These are phyloP conservation scores for Xylariaceae sp. DNA, from an alignment of 2,329 filamentous ascomycete genomes.

Conservation along the genomic window DNA sequence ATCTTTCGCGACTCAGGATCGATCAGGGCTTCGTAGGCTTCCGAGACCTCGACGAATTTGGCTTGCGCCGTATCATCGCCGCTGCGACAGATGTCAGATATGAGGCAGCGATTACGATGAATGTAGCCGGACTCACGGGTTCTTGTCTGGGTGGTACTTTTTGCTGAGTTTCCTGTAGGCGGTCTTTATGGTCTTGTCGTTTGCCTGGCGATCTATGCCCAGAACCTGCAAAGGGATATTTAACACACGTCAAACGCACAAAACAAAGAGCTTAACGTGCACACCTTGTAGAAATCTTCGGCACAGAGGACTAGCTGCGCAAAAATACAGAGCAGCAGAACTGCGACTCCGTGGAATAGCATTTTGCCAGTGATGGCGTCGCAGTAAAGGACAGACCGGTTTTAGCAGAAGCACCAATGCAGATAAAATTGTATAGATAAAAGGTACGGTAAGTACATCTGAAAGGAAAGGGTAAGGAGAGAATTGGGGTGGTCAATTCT, in stretches of 20 bases:
- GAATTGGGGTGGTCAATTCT: background rate
- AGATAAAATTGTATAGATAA: slow-evolving; percentile 1
- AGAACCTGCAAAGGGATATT: slow-evolving; percentile 55
- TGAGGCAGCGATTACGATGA: background rate
- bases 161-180: slow-evolving; percentile 91
- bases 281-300: slow-evolving; percentile 77
- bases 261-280: slow-evolving; percentile 4
- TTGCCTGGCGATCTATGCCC: slow-evolving; percentile 72
- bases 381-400: background rate
- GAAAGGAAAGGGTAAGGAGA: background rate
- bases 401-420: slow-evolving; percentile 3
- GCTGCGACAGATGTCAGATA: slow-evolving; percentile 36
- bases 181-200: slow-evolving; percentile 85
- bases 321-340: slow-evolving; percentile 50
- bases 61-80: slow-evolving; percentile 75
- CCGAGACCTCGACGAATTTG: slow-evolving; percentile 90
- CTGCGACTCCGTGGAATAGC: slow-evolving; percentile 46
- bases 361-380: slow-evolving; percentile 32
- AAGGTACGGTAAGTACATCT: slow-evolving; percentile 1
- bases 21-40: slow-evolving; percentile 90
- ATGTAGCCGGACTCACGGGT: slow-evolving; percentile 62
- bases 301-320: slow-evolving; percentile 52
- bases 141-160: slow-evolving; percentile 97
- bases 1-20: slow-evolving; percentile 76
- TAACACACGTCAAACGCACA: background rate